Percentiles rank a stretch among this genome's conserved stretches.
Evolutionary conservation across 352 stramenopile genomes (phyloP).

Genomic region (Phytophthora meadii): DNA sequence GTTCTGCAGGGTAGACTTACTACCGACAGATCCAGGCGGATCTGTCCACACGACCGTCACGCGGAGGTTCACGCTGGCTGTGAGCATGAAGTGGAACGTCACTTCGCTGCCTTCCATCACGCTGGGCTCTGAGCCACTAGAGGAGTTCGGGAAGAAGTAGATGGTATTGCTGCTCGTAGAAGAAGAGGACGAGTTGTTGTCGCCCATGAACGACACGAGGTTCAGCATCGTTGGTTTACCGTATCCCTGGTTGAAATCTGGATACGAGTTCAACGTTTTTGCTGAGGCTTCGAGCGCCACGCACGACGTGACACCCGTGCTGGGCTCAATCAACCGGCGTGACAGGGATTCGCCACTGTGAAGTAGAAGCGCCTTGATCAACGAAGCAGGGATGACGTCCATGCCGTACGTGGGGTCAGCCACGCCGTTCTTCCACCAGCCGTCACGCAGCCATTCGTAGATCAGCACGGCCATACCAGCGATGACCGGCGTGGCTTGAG

Average conservation of each 20-base stretch:
- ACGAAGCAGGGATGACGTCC: slow-evolving; percentile 58
- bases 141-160: slow-evolving; percentile 66
- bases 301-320: slow-evolving; percentile 58
- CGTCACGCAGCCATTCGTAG: slow-evolving; percentile 89
- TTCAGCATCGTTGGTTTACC: slow-evolving; percentile 75
- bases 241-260: slow-evolving; percentile 81
- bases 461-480: slow-evolving; percentile 83
- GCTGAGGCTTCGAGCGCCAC: slow-evolving; percentile 49
- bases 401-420: slow-evolving; percentile 63
- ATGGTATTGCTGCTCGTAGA: slow-evolving; percentile 39
- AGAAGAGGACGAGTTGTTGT: slow-evolving; percentile 15
- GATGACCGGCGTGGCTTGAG: slow-evolving; percentile 85
- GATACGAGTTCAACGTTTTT: slow-evolving; percentile 46
- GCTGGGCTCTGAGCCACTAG: slow-evolving; percentile 55
- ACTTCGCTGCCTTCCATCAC: slow-evolving; percentile 56
- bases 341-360: slow-evolving; percentile 77
- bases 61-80: slow-evolving; percentile 57
- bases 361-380: slow-evolving; percentile 88
- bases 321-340: slow-evolving; percentile 51
- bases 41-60: slow-evolving; percentile 82
- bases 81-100: slow-evolving; percentile 67
- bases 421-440: slow-evolving; percentile 78
- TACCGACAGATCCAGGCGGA: slow-evolving; percentile 59
- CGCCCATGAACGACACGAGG: slow-evolving; percentile 53
- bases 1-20: slow-evolving; percentile 67